Evolutionary conservation across 1,284 basidiomycete species (phyloP).

Genomic region (Spongiforma sp.): DNA sequence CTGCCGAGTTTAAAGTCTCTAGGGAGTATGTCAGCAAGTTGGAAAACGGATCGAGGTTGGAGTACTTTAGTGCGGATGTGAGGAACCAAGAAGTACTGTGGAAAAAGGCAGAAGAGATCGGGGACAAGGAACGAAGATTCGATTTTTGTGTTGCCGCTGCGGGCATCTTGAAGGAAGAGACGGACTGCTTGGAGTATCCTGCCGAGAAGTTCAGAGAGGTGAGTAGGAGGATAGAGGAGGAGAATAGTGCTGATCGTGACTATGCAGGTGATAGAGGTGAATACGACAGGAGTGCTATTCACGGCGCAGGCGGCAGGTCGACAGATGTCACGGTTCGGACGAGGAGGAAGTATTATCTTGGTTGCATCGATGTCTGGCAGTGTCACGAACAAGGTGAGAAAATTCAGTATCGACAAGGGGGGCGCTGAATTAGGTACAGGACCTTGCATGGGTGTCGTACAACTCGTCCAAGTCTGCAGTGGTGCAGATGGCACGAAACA

Average conservation of each 20-base stretch:
- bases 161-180: constrained; percentile 69
- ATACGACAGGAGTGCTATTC: constrained; percentile 78
- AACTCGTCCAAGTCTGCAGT: constrained; percentile 86
- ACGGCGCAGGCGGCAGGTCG: constrained; percentile 82
- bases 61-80: constrained; percentile 71
- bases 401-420: not conserved
- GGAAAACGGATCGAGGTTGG: constrained; percentile 55
- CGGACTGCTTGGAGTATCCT: constrained; percentile 73
- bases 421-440: constrained; percentile 42
- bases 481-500: constrained; percentile 81
- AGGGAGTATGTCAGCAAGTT: constrained; percentile 56
- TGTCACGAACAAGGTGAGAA: constrained; percentile 76
- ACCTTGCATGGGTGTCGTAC: constrained; percentile 79
- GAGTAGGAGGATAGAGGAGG: not conserved
- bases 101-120: constrained; percentile 61
- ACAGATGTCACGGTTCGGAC: constrained; percentile 74
- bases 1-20: constrained; percentile 68
- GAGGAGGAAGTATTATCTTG: constrained; percentile 77
- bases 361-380: constrained; percentile 89
- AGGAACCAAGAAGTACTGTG: constrained; percentile 64
- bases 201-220: constrained; percentile 74
- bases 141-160: constrained; percentile 81
- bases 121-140: constrained; percentile 66
- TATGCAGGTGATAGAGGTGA: constrained; percentile 71
- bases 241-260: not conserved